A percentile compares a stretch with the other conserved stretches of the same genome.
Conservation (phyloP, 345 rosid genomes). For the Acer campestre region DNA sequence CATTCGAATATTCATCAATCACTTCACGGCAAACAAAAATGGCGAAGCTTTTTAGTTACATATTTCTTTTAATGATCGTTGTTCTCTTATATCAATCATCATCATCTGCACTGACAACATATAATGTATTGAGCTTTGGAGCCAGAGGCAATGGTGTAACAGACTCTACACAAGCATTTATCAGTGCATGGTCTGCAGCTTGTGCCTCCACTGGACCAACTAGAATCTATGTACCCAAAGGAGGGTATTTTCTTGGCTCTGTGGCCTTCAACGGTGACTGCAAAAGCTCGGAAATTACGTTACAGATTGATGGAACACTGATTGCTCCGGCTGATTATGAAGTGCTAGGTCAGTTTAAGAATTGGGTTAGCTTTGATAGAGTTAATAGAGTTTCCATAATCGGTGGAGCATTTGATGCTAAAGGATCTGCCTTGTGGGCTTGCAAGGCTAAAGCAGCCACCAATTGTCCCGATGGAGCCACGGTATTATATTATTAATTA, state of each 20-base stretch:
- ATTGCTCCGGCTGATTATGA: slow-evolving; percentile 12
- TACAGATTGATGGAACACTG: slow-evolving; percentile 11
- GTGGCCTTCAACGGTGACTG: slow-evolving; percentile 11
- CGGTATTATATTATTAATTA: slow-evolving; percentile 9
- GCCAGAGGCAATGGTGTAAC: slow-evolving; percentile 9
- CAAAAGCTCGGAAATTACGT: neutral
- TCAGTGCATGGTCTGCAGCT: slow-evolving; percentile 21
- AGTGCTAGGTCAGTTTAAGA: neutral
- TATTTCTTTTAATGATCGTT: neutral
- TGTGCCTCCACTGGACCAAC: slow-evolving; percentile 12
- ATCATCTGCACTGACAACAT: neutral
- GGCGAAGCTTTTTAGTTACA: neutral
- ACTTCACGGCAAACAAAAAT: neutral
- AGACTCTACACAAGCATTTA: slow-evolving; percentile 19
- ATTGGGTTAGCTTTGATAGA: slow-evolving; percentile 20
- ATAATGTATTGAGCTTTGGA: slow-evolving; percentile 16
- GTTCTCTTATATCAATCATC: neutral
- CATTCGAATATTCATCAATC: too few species aligned
- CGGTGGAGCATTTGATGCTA: slow-evolving; percentile 27
- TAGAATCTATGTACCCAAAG: slow-evolving; percentile 20
- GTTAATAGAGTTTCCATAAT: slow-evolving; percentile 18
- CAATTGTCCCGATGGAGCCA: slow-evolving; percentile 22
- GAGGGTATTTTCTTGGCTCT: slow-evolving; percentile 20
- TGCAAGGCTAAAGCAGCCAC: slow-evolving; percentile 13
- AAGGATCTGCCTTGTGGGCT: slow-evolving; percentile 18